These are phyloP conservation scores for Aureobasidium lini DNA, from an alignment of 2,329 filamentous ascomycete genomes.

Conservation along the genomic window DNA sequence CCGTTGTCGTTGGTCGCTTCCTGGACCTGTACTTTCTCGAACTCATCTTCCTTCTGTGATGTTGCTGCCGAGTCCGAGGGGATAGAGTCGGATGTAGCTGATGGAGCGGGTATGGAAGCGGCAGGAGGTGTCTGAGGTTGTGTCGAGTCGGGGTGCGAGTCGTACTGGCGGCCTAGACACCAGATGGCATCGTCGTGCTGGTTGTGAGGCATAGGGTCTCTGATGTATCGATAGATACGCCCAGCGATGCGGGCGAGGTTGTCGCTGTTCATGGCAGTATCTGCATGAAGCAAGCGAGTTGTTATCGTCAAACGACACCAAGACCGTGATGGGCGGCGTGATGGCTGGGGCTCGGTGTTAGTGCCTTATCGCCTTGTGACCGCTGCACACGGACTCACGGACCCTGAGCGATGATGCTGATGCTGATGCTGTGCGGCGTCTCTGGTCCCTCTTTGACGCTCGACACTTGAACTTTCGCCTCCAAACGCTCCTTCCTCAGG, in stretches of 20 bases:
- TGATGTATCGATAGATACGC: slow-evolving; percentile 82
- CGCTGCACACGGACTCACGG: background rate
- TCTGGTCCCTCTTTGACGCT: background rate
- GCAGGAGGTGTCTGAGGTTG: background rate
- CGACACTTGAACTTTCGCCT: slow-evolving; percentile 1
- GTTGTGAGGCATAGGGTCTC: slow-evolving; percentile 83
- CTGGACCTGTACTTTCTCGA: slow-evolving; percentile 17
- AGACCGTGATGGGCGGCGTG: slow-evolving; percentile 5
- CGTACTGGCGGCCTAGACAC: slow-evolving; percentile 62
- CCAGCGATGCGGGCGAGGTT: slow-evolving; percentile 68
- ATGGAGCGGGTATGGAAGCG: background rate
- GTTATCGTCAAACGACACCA: background rate
- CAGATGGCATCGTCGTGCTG: slow-evolving; percentile 70
- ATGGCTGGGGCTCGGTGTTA: background rate
- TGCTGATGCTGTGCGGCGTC: background rate
- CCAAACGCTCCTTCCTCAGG: background rate
- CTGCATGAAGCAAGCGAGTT: slow-evolving; percentile 12
- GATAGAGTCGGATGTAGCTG: background rate
- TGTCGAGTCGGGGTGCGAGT: slow-evolving; percentile 23
- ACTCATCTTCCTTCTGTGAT: slow-evolving; percentile 6
- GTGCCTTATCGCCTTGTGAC: background rate
- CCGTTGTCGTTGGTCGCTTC: slow-evolving; percentile 41
- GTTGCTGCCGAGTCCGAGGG: background rate
- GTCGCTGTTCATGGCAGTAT: slow-evolving; percentile 51
- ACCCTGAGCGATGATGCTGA: background rate